These are phyloP conservation scores for Guadua angustifolia DNA, from an alignment of 176 grass and related monocot genomes.

Conservation along the genomic window DNA sequence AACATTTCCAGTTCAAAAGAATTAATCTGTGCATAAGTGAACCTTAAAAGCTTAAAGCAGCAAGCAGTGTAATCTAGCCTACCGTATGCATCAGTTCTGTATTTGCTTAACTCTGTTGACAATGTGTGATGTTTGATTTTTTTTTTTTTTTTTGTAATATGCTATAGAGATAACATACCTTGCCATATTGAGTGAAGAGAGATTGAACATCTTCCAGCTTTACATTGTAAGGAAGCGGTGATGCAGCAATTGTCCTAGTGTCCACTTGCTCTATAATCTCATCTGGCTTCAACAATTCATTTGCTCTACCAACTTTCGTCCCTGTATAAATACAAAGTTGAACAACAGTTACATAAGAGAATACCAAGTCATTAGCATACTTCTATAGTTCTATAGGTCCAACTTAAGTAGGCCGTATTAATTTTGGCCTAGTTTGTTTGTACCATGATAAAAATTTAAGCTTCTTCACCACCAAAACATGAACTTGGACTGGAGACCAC, in stretches of 20 bases:
- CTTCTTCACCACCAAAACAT: neutral
- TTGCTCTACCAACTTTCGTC: constrained; percentile 75
- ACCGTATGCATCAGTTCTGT: neutral
- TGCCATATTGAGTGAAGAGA: constrained; percentile 70
- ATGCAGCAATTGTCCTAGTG: constrained; percentile 76
- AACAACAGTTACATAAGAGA: constrained; percentile 6
- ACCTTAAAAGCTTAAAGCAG: constrained; percentile 18
- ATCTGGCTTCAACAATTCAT: constrained; percentile 63
- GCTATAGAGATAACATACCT: constrained; percentile 53
- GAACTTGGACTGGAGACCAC: neutral
- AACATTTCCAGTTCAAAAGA: constrained; percentile 13
- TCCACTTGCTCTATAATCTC: constrained; percentile 78
- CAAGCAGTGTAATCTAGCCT: neutral
- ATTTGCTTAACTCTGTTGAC: constrained; percentile 24
- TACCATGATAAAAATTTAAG: neutral
- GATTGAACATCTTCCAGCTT: constrained; percentile 79
- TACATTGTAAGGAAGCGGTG: constrained; percentile 83
- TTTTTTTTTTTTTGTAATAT: constrained; percentile 17
- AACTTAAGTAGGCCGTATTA: constrained; percentile 18
- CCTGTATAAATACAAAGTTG: constrained; percentile 50
- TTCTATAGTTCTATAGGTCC: neutral
- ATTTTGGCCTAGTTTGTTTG: constrained; percentile 13
- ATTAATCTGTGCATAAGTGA: neutral
- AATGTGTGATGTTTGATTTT: neutral
- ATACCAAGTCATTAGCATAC: constrained; percentile 26